Base-by-base conservation (phyloP, 306 rosid species). In the Pterocarpus macrocarpus region DNA sequence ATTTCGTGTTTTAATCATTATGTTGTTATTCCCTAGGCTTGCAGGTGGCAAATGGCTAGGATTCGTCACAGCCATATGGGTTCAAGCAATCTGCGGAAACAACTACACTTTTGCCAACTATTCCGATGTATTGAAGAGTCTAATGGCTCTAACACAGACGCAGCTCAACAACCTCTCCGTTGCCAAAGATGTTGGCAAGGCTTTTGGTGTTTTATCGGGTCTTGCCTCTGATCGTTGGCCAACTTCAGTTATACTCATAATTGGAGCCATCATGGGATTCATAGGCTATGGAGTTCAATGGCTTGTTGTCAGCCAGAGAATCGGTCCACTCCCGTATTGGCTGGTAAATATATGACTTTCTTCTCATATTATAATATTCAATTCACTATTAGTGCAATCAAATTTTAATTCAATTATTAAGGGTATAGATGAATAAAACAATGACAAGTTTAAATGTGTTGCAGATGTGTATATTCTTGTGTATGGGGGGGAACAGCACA, bases 161-260 rank as follows among this genome's bases (percentile, higher is more conserved):
- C 71, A 88, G 62, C 91, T 88, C 13, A 88, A 88, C 71, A 81
- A 86, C 68, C 84, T 88, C 13, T 86, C 91, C 2, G 88, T 86
- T 38, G 89, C 86, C 11, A 88, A 86, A 75, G 91, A 88, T 69
- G 81, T 81, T 22, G 89, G 91, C 12, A 88, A 88, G 72, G 89
- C 86, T 33, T 88, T 88, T 41, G 90, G 91, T 56, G 33, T 86
- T 52, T 65, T 88, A 11, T 81, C 90, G 3, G 90, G 90, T 67
- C 59, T 88, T 45, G 90, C 89, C 41, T 83, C 88, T 16, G 83
- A 85, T 66, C 67, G 59, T 53, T 84, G 69, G 65, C 58, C 90
- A 0, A 64, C 85, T 33, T 81, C 83, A 16, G 35, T 63, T 3
- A 75, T 88, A 0, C 88, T 88, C 53, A 62, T 86, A 16, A 79